Evolutionary conservation across 768 basidiomycete species (phyloP).

Genomic region (Lactifluus hygrophoroides): DNA sequence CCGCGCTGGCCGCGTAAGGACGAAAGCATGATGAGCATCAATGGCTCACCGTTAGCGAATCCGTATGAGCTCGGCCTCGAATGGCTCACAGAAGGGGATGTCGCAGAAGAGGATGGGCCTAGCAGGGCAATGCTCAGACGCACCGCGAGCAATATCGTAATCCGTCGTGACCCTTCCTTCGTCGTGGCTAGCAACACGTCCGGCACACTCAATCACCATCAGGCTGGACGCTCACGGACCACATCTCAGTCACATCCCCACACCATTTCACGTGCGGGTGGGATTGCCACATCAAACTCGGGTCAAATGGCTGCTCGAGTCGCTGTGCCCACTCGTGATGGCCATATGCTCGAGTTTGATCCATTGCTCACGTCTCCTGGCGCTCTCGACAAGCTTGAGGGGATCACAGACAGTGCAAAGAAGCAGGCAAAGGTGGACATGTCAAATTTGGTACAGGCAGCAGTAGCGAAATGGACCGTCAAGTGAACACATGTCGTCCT

Average conservation of each 20-base stretch:
- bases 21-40: slow-evolving; percentile 72
- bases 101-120: slow-evolving; percentile 19
- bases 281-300: slow-evolving; percentile 12
- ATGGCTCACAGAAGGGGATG: slow-evolving; percentile 42
- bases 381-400: slow-evolving; percentile 65
- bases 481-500: neutral
- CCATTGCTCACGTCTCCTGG: slow-evolving; percentile 66
- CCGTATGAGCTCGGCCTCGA: slow-evolving; percentile 60
- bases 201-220: slow-evolving; percentile 24
- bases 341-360: slow-evolving; percentile 78
- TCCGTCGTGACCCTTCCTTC: slow-evolving; percentile 49
- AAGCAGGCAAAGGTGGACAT: slow-evolving; percentile 74
- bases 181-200: slow-evolving; percentile 23
- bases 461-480: slow-evolving; percentile 66
- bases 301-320: slow-evolving; percentile 47
- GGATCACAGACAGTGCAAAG: slow-evolving; percentile 75
- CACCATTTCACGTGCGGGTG: slow-evolving; percentile 20
- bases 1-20: slow-evolving; percentile 63
- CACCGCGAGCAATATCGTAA: slow-evolving; percentile 49
- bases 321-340: slow-evolving; percentile 73
- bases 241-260: slow-evolving; percentile 32
- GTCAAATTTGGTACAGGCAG: slow-evolving; percentile 59
- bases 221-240: slow-evolving; percentile 34
- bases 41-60: slow-evolving; percentile 77
- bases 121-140: slow-evolving; percentile 24